Evolutionary conservation across 768 basidiomycete genomes (phyloP), one percentile per base, ranked within the genome.

Genomic region (Boletus rubroflammeus): DNA sequence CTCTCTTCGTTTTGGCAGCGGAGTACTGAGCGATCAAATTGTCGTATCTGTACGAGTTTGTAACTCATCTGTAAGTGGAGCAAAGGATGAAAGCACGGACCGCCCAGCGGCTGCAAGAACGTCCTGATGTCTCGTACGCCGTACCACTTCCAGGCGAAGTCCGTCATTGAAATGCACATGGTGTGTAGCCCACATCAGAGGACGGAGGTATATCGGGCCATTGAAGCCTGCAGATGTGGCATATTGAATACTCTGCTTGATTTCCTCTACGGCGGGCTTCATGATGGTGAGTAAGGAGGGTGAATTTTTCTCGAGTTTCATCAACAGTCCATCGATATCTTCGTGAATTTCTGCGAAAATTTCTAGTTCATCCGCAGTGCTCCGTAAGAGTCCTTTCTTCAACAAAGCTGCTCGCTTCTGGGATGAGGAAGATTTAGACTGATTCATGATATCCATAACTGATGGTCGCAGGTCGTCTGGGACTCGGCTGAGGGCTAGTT

Each of bases 81-180:
- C 6, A 26, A 45, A 25, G 46, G 6, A 13, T 50, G 11, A 35
- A 6, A 36, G 15, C 10, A 51, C 79, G 46, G 51, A 90, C 90
- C 90, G 78, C 61, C 91, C 91, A 50, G 89, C 91, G n/a, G 81
- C 82, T 29, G 90, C 91, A 19, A 93, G 78, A 8, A 90, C 77
- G 52, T 92, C 90, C 2, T 75, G 71, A 19, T 78, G 78, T 64
- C 86, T 90, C 59, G 76, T 81, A 48, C 80, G 81, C 54, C 82
- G 77, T 11, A 85, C 83, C 1, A 92, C 82, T 61, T 92, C 90
- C 46, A 94, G 77, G 43, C 90, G 75, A 31, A 93, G 75, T 0
- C 92, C 92, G 45, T 85, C 81, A 35, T 81, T 82, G 74, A 90
- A 90, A 61, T 85, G 76, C 1, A 74, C 67, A 56, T 81, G 81